Base-by-base conservation (phyloP, 2,329 filamentous ascomycete species). In the Trichoderma sp. region DNA sequence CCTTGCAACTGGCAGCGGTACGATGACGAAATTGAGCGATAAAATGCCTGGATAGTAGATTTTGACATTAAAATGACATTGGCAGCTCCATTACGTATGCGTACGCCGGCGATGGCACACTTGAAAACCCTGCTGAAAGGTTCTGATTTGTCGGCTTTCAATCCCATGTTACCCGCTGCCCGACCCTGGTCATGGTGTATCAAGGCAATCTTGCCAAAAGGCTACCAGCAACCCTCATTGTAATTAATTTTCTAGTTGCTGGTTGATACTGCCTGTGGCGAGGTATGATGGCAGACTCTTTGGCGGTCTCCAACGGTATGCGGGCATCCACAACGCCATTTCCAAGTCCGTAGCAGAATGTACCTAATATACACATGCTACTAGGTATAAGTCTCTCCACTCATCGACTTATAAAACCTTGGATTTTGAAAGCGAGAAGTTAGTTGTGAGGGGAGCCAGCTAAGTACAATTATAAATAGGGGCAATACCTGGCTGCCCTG, bases 11-110 rank as follows among this genome's bases (percentile, higher is more conserved):
- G 31, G 33, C 16, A 6, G 31, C 61, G 16, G 8, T 21, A 21
- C 49, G 47, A 55, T 40, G 31, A 64, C 52, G 49, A 64, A 64
- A 27, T 27, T 29, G 49, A 37, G 31, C 52, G 61, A n/a, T 56
- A 33, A 33, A 56, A 31, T 16, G 7, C 21, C 16, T 52, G 4
- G n/a, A 35, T 19, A 19, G 27, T 29, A 13, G 7, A 24, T 10
- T 13, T 16, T 19, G 19, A n/a, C 19, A 21, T 47, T 8, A 19
- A 11, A 21, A 47, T 47, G 43, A 4, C 43, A 47, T 24, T 61
- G 16, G 27, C 16, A 19, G n/a, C 8, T 21, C 29, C 40, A 13
- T 31, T 61, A 43, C 24, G 19, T 19, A 7, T 43, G 19, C 40
- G 16, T 47, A 8, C 27, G 5, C 27, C 10, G 19, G 37, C n/a